Conservation (phyloP, 495 filamentous ascomycete genomes). For the Penicillium herquei region DNA sequence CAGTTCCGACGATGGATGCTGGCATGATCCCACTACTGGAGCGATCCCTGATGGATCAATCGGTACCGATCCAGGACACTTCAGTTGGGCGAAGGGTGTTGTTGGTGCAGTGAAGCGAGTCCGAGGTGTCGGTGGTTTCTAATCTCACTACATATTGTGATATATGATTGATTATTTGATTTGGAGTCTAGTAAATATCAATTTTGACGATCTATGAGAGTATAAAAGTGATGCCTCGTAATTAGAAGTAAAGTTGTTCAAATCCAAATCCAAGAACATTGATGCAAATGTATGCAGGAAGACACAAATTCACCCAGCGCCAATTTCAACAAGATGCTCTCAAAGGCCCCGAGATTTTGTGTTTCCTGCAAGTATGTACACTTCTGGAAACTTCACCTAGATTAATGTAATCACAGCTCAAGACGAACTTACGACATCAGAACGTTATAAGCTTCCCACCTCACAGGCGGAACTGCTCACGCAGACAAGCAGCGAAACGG, state of each 20-base stretch:
- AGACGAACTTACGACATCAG: too few relatives aligned
- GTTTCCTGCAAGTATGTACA: neutral
- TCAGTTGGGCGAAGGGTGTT: constrained; percentile 62
- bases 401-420: too few relatives aligned
- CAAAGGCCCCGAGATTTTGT: too few relatives aligned
- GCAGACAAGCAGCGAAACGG: constrained; percentile 69
- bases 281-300: too few relatives aligned
- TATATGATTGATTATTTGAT: neutral
- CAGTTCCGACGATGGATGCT: constrained; percentile 49
- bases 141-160: neutral
- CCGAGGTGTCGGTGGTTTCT: constrained; percentile 59
- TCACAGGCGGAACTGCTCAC: constrained; percentile 57
- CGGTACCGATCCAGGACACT: constrained; percentile 55
- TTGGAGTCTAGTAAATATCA: neutral
- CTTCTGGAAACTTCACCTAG: neutral
- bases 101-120: constrained; percentile 62
- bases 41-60: constrained; percentile 57
- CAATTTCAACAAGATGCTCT: too few relatives aligned
- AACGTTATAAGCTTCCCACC: neutral
- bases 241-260: neutral
- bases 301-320: too few relatives aligned
- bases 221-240: neutral
- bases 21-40: constrained; percentile 52
- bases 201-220: neutral
- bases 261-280: too few relatives aligned